Percentiles rank a stretch among this genome's conserved stretches.
These are phyloP conservation scores for Astrothelium subdiscretum DNA, from an alignment of 495 filamentous ascomycete species.

Conservation along the genomic window DNA sequence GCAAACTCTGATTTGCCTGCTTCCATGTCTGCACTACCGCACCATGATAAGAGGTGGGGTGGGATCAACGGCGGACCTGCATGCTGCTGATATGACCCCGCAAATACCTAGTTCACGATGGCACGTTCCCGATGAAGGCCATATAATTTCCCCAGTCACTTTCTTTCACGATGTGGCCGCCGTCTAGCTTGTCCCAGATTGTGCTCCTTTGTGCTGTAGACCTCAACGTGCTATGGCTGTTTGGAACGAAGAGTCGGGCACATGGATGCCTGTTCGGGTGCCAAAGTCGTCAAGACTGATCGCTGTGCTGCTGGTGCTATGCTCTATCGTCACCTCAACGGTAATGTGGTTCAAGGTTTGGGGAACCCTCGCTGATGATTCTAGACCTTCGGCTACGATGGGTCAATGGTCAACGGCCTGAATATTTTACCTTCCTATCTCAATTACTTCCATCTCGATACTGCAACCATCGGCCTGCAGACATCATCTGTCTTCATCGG, in stretches of 20 bases:
- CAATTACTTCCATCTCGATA: constrained; percentile 37
- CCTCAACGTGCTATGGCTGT: background rate
- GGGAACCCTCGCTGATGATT: background rate
- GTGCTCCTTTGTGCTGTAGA: background rate
- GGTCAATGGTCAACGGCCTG: constrained; percentile 31
- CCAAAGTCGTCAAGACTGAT: background rate
- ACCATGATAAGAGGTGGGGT: background rate
- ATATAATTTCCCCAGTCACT: background rate
- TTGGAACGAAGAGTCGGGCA: background rate
- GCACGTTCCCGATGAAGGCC: background rate
- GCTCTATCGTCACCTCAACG: background rate
- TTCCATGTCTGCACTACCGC: too few relatives aligned
- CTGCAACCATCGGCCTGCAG: constrained; percentile 34
- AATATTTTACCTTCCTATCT: constrained; percentile 39
- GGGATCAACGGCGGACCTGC: background rate
- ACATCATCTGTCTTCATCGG: constrained; percentile 39
- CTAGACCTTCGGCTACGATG: background rate
- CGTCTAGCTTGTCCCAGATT: background rate
- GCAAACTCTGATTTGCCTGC: too few relatives aligned
- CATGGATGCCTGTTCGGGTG: background rate
- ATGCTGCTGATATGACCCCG: background rate
- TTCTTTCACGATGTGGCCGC: background rate
- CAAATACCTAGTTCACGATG: background rate
- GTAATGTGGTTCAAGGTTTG: too few relatives aligned
- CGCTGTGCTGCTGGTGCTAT: background rate